Conservation (phyloP, 257 asterid genomes). For the Nicotiana tomentosiformis region DNA sequence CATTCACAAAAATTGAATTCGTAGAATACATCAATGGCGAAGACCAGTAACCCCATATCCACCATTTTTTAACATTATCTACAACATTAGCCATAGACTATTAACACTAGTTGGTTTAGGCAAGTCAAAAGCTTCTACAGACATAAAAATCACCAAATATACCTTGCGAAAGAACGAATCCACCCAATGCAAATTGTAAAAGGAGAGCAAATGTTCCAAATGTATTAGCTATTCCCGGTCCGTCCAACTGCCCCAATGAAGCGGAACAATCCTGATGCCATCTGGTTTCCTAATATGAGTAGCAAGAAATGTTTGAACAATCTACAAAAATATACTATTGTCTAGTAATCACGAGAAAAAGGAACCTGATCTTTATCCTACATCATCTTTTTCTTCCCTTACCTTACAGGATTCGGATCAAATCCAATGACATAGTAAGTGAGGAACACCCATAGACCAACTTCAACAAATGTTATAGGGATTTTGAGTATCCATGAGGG, state of each 20-base stretch:
- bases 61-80: constrained; percentile 3
- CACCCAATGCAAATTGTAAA: constrained; percentile 30
- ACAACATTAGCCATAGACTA: background rate
- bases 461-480: too few relatives aligned
- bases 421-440: too few relatives aligned
- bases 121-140: background rate
- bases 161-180: constrained; percentile 54
- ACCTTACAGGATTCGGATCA: constrained; percentile 13
- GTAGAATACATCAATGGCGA: constrained; percentile 1
- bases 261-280: constrained; percentile 44
- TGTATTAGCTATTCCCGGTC: constrained; percentile 38
- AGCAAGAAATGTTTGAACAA: constrained; percentile 40
- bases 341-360: background rate
- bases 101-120: background rate
- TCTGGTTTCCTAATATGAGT: constrained; percentile 35
- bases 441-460: too few relatives aligned
- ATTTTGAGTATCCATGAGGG: too few relatives aligned
- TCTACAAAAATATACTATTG: constrained; percentile 21
- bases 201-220: constrained; percentile 36
- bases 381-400: background rate
- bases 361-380: background rate
- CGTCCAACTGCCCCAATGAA: constrained; percentile 46
- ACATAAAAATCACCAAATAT: background rate
- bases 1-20: constrained; percentile 4
- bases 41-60: background rate